phyloP scores from a whole-genome alignment of 1,284 basidiomycete genomes.

The Ustilago trichophora region DNA sequence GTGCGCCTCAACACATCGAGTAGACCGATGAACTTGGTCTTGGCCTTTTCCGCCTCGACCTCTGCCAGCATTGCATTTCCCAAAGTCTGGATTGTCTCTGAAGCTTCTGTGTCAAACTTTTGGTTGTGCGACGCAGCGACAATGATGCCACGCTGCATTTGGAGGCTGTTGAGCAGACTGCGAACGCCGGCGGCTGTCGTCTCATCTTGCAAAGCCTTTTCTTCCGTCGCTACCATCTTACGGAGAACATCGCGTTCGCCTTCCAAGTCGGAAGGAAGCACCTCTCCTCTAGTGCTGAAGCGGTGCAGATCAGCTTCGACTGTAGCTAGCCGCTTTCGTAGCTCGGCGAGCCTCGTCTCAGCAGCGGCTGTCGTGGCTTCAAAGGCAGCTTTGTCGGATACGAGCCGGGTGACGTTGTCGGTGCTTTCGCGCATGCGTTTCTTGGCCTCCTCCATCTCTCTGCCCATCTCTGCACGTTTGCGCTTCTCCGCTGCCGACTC shows the following conservation, averaged over 20 bases:
- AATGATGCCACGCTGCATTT: constrained; percentile 83
- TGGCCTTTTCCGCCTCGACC: constrained; percentile 77
- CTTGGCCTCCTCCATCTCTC: constrained; percentile 75
- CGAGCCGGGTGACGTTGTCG: constrained; percentile 54
- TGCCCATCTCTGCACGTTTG: constrained; percentile 69
- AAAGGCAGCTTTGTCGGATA: constrained; percentile 72
- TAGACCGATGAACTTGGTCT: constrained; percentile 76
- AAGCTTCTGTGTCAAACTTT: constrained; percentile 77
- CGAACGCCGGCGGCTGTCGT: constrained; percentile 73
- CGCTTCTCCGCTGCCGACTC: constrained; percentile 71
- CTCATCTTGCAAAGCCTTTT: constrained; percentile 75
- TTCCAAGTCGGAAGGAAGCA: constrained; percentile 70
- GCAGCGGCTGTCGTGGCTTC: constrained; percentile 79
- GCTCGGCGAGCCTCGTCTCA: constrained; percentile 75
- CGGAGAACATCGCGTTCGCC: constrained; percentile 79
- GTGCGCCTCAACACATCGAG: constrained; percentile 75
- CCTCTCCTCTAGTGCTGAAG: constrained; percentile 23
- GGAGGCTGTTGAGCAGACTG: constrained; percentile 77
- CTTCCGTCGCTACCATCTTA: constrained; percentile 77
- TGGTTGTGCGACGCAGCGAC: constrained; percentile 81
- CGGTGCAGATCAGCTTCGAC: constrained; percentile 69
- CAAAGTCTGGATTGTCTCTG: constrained; percentile 78
- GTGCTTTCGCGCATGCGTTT: constrained; percentile 77
- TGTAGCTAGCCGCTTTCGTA: constrained; percentile 75
- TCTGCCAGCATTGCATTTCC: constrained; percentile 76